Base-by-base conservation (phyloP, 768 basidiomycete genomes). In the Leucosporidium yakuticum region DNA sequence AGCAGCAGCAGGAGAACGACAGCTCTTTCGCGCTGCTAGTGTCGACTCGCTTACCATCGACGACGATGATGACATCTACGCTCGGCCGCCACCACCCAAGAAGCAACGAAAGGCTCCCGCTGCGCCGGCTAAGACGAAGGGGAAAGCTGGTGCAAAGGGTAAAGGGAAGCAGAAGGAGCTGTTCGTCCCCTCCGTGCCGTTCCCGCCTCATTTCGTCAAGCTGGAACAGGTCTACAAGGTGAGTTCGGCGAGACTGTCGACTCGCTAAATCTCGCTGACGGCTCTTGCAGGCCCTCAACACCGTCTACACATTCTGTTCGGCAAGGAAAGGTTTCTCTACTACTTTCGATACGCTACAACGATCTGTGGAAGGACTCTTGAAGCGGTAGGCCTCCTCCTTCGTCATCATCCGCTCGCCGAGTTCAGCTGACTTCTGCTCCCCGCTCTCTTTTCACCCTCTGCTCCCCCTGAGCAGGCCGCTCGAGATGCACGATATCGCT, bases 241-340 rank as follows among this genome's bases (percentile, higher is more conserved):
- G 73, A 63, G 78, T 27, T 27, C 20, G 20, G 27, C 39, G 4
- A 36, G 25, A 9, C 25, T 19, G 34, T 1, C 8, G 12, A 6
- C 36, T 36, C 34, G n/a, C 4, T 1, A 44, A 20, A 27, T 27
- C 21, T 44, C 2, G 14, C 8, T 19, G 17, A 8, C 17, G 0
- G 11, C 21, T 53, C 29, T n/a, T 7, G 29, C 48, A 94, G 89
- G 89, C 91, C 15, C 80, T 94, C 57, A 94, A 93, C 73, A 90
- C 91, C 20, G 89, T 95, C 6, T 83, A 93, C 50, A 91, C 88
- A 0, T 95, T 95, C 75, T 83, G 91, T 49, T 88, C 89, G 4
- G 86, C 89, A 0, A 83, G 89, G 69, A 88, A 89, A 71, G 85
- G 89, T 70, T 78, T 94, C 44, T 88, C 90, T 11, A 86, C 85